Percentiles rank a stretch among this genome's conserved stretches.
Evolutionary conservation across 164 flowering plant genomes (phyloP).

Genomic region (Piper longum): DNA sequence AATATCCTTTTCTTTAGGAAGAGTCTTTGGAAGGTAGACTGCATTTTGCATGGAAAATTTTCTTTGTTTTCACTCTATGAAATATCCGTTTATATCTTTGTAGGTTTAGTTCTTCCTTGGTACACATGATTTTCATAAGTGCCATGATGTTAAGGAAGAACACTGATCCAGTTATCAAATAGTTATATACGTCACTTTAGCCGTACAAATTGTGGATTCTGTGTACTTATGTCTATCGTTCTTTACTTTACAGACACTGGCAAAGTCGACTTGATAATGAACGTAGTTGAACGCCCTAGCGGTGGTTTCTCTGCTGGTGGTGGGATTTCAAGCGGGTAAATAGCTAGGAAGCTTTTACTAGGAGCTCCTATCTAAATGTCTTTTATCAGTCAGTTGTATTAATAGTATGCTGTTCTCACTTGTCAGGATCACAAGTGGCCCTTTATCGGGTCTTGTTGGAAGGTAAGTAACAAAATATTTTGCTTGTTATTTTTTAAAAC

Average conservation of each 20-base stretch:
- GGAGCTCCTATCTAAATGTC: not conserved
- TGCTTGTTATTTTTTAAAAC: not conserved
- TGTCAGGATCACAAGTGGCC: constrained; percentile 91
- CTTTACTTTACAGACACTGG: constrained; percentile 45
- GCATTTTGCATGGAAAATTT: no score
- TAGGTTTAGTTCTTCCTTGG: no score
- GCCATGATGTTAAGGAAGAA: no score
- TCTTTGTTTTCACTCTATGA: no score
- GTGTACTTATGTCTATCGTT: not conserved
- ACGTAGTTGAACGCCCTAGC: constrained; percentile 84
- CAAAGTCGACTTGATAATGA: constrained; percentile 88
- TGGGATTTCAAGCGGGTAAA: constrained; percentile 96
- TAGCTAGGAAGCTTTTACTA: not conserved
- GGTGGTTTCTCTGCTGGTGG: constrained; percentile 99
- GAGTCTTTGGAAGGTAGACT: no score
- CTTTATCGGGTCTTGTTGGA: constrained; percentile 88
- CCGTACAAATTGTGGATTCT: no score
- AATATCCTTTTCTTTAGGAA: no score
- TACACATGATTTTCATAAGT: no score
- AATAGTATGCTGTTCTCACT: constrained; percentile 1
- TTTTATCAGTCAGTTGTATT: not conserved
- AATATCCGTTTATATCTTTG: no score
- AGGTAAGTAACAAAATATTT: constrained; percentile 37
- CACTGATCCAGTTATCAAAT: no score
- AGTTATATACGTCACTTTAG: no score